Percentiles rank a stretch among this genome's conserved stretches.
Conservation (phyloP, 225 moss, liverwort and hornwort genomes). For the Physcomitrellopsis africana region DNA sequence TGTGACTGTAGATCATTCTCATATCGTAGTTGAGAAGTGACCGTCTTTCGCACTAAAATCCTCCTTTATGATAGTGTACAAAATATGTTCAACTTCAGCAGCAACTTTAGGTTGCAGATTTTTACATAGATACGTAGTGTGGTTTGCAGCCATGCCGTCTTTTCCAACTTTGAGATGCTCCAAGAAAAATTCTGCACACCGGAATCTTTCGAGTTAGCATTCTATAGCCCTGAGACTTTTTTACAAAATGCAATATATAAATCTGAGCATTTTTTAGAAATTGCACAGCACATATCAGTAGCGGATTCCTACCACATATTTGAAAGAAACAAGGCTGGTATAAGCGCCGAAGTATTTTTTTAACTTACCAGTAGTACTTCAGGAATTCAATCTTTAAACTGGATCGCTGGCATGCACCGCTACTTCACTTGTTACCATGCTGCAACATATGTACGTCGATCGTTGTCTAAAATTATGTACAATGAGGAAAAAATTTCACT, state of each 20-base stretch:
- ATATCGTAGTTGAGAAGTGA: conserved; percentile 2
- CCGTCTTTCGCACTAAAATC: not conserved
- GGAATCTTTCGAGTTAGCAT: too few relatives aligned
- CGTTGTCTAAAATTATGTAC: conserved; percentile 11
- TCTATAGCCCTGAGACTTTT: too few relatives aligned
- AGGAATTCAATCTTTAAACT: conserved; percentile 24
- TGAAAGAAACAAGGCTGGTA: too few relatives aligned
- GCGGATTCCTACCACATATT: too few relatives aligned
- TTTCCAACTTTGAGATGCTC: conserved; percentile 11
- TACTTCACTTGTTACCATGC: conserved; percentile 17
- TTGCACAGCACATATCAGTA: too few relatives aligned
- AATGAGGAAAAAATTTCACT: not conserved
- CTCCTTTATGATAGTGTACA: conserved; percentile 23
- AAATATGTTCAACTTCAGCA: conserved; percentile 9
- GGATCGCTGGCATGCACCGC: not conserved
- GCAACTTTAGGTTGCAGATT: not conserved
- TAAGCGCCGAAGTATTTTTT: too few relatives aligned
- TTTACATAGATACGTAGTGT: conserved; percentile 22
- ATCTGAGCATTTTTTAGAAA: not conserved
- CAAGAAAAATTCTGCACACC: conserved; percentile 3
- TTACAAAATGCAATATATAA: too few relatives aligned
- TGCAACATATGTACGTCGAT: not conserved
- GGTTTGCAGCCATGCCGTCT: conserved; percentile 18
- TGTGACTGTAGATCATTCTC: too few relatives aligned
- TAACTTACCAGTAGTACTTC: too few relatives aligned